Conservation (phyloP, 1,284 basidiomycete species). For the Gomphus bonarii region DNA sequence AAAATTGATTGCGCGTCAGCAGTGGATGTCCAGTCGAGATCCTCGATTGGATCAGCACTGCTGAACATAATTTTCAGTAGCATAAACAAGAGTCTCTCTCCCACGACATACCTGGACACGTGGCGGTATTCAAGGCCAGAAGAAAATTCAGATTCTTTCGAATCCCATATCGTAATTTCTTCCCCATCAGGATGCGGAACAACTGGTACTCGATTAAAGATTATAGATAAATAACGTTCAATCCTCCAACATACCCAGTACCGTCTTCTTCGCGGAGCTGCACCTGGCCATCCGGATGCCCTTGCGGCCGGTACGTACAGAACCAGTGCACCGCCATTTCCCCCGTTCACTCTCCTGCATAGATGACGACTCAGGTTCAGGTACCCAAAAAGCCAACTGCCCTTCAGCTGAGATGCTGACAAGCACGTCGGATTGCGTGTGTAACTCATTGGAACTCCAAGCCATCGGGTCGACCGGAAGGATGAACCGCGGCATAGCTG, state of each 20-base stretch:
- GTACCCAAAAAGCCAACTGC: constrained; percentile 75
- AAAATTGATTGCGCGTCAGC: constrained; percentile 83
- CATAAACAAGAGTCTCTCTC: background rate
- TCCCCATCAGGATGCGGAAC: constrained; percentile 45
- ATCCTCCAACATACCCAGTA: constrained; percentile 38
- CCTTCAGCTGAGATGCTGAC: constrained; percentile 67
- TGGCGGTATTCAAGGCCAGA: constrained; percentile 73
- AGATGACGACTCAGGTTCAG: constrained; percentile 33
- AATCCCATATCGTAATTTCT: constrained; percentile 91
- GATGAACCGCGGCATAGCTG: constrained; percentile 41
- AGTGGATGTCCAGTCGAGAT: constrained; percentile 88
- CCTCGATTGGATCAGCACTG: constrained; percentile 53
- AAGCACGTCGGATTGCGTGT: constrained; percentile 56
- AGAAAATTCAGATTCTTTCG: constrained; percentile 86
- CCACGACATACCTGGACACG: constrained; percentile 42
- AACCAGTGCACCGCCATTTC: constrained; percentile 60
- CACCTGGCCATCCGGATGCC: constrained; percentile 64
- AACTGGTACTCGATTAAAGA: constrained; percentile 29
- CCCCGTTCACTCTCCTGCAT: constrained; percentile 18
- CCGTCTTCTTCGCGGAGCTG: constrained; percentile 85
- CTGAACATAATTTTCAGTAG: constrained; percentile 12
- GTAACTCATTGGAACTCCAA: constrained; percentile 45
- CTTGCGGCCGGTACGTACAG: constrained; percentile 59
- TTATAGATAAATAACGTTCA: constrained; percentile 5
- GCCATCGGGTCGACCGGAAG: constrained; percentile 88